Percentiles rank a stretch among this genome's conserved stretches.
Evolutionary conservation across 805 yeast species (phyloP).

Genomic region (Kluyveromyces aestuarii): DNA sequence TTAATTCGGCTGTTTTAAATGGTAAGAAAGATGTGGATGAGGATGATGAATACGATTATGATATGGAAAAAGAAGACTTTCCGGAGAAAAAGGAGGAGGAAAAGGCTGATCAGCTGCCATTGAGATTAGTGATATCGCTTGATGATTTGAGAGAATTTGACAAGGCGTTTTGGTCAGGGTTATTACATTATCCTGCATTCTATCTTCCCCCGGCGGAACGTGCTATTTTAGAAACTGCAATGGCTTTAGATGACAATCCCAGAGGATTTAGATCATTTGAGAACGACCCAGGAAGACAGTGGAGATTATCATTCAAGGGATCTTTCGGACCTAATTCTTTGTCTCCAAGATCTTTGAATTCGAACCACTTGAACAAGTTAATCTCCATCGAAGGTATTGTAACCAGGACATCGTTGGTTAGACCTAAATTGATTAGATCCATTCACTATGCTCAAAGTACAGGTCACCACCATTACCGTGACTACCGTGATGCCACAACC

Average conservation of each 20-base stretch:
- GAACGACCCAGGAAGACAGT: conserved; percentile 36
- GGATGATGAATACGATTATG: conserved; percentile 5
- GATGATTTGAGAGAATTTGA: conserved; percentile 88
- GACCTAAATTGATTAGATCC: conserved; percentile 86
- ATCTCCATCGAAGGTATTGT: conserved; percentile 92
- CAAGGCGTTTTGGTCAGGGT: conserved; percentile 64
- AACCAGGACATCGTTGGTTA: conserved; percentile 82
- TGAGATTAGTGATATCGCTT: conserved; percentile 60
- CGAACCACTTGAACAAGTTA: conserved; percentile 68
- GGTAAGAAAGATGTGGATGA: conserved; percentile 6
- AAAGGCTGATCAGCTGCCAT: conserved; percentile 12
- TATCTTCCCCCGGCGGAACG: conserved; percentile 82
- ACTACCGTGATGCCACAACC: conserved; percentile 87
- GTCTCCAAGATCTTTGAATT: conserved; percentile 78
- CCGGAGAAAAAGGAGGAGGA: conserved; percentile 4
- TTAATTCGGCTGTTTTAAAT: conserved; percentile 29
- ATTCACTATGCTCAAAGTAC: conserved; percentile 88
- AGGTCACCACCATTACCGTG: conserved; percentile 79
- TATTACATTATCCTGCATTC: conserved; percentile 70
- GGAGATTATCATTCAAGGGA: conserved; percentile 74
- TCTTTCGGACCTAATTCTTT: conserved; percentile 84
- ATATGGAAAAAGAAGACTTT: conserved; percentile 3
- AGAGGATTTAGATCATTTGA: conserved; percentile 3
- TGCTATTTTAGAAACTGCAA: conserved; percentile 73
- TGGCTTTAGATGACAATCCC: conserved; percentile 39